Conservation (phyloP, 2,329 filamentous ascomycete genomes). For the Cladosporium sphaerospermum region DNA sequence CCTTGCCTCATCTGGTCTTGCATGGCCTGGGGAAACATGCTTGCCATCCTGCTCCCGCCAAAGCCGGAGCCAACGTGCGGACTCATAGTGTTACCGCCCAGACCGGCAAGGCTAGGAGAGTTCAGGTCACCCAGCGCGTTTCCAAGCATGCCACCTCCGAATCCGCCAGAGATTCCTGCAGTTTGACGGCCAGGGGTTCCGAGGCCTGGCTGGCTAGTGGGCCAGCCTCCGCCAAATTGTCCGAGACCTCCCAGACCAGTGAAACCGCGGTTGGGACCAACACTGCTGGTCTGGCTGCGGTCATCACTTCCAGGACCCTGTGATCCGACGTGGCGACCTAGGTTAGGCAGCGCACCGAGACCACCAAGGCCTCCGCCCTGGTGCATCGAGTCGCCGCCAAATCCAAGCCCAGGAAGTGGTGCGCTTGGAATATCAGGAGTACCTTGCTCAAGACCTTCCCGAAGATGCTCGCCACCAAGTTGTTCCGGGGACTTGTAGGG, state of each 20-base stretch:
- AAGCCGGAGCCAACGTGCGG: conserved; percentile 41
- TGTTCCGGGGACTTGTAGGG: conserved; percentile 88
- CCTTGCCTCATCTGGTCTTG: conserved; percentile 75
- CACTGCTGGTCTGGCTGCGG: conserved; percentile 87
- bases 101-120: conserved; percentile 62
- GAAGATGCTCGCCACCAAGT: conserved; percentile 54
- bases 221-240: conserved; percentile 40
- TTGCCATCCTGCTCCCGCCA: conserved; percentile 44
- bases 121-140: conserved; percentile 71
- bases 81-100: conserved; percentile 57
- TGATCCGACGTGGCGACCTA: conserved; percentile 34
- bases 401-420: conserved; percentile 46
- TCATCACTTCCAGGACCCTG: conserved; percentile 65
- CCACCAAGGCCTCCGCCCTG: conserved; percentile 28
- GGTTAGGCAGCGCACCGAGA: conserved; percentile 25
- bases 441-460: conserved; percentile 33
- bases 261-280: conserved; percentile 67
- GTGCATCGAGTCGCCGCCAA: conserved; percentile 15
- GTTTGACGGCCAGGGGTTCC: conserved; percentile 63
- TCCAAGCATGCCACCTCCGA: conserved; percentile 50
- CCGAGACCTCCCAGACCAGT: conserved; percentile 51
- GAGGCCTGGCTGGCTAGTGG: conserved; percentile 61
- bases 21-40: conserved; percentile 84
- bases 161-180: conserved; percentile 43
- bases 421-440: conserved; percentile 26